Evolutionary conservation across 2,329 filamentous ascomycete genomes (phyloP).

Genomic region (Diaporthe caulivora): DNA sequence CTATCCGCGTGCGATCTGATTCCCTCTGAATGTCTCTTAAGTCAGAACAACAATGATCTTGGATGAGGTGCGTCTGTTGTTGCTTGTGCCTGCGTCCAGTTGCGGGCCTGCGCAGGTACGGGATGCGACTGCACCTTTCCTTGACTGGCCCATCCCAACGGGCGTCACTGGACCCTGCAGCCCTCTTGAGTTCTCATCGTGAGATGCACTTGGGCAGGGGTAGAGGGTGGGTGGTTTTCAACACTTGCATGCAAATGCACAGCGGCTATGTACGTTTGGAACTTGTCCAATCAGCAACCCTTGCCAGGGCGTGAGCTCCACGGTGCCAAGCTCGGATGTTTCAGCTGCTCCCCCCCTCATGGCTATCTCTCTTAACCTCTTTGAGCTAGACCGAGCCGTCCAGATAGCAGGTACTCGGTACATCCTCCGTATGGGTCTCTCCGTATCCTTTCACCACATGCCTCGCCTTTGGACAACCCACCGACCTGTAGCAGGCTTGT

Average conservation of each 20-base stretch:
- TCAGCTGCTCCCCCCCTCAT: conserved; percentile 44
- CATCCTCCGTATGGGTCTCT: conserved; percentile 19
- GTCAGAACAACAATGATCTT: not conserved
- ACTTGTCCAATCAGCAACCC: conserved; percentile 44
- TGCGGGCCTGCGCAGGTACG: conserved; percentile 35
- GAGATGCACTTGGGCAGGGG: conserved; percentile 35
- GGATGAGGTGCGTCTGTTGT: not conserved
- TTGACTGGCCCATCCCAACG: conserved; percentile 27
- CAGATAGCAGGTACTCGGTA: not conserved
- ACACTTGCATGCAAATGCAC: conserved; percentile 48
- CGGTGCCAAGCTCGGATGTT: conserved; percentile 41
- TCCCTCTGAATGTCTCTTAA: not conserved
- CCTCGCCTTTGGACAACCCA: not conserved
- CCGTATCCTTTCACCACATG: not conserved
- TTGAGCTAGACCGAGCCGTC: conserved; percentile 8
- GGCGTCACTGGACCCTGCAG: conserved; percentile 39
- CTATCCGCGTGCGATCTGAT: not conserved
- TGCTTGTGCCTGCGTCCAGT: conserved; percentile 28
- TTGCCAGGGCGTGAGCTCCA: conserved; percentile 17
- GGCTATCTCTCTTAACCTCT: conserved; percentile 11
- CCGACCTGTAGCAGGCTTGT: not conserved
- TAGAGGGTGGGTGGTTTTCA: conserved; percentile 35
- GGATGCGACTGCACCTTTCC: conserved; percentile 24
- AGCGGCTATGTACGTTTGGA: conserved; percentile 50
- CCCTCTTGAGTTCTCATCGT: conserved; percentile 33